Conservation (phyloP, 1,139 yeast species). For the Kodamaea anthophila region DNA sequence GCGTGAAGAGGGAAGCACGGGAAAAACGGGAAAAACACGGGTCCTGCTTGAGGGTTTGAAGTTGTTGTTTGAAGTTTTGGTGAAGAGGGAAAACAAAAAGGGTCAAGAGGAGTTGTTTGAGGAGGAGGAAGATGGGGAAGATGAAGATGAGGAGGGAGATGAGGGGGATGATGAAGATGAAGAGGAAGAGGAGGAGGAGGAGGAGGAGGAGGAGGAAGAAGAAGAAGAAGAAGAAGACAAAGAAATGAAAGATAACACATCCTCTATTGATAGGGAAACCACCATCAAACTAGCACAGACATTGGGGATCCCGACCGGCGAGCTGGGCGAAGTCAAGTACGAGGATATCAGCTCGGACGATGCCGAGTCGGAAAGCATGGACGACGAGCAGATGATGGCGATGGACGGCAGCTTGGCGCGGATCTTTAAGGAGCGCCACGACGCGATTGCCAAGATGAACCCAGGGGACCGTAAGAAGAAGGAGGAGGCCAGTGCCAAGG, state of each 20-base stretch:
- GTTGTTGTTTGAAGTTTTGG: constrained; percentile 37
- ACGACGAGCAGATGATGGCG: constrained; percentile 96
- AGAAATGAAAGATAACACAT: constrained; percentile 24
- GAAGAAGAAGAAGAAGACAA: constrained; percentile 22
- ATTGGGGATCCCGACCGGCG: constrained; percentile 55
- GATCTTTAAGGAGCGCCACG: constrained; percentile 77
- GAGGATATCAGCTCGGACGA: constrained; percentile 38
- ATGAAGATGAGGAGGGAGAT: constrained; percentile 23
- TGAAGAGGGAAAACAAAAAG: constrained; percentile 70
- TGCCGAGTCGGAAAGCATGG: constrained; percentile 77
- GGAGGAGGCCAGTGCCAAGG: constrained; percentile 71
- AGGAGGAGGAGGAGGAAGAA: constrained; percentile 22
- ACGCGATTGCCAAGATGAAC: constrained; percentile 43
- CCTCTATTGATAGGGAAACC: constrained; percentile 62
- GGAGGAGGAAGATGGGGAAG: constrained; percentile 46
- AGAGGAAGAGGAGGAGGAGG: constrained; percentile 20
- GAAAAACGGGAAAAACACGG: constrained; percentile 25
- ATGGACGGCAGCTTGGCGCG: constrained; percentile 79
- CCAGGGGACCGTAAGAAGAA: constrained; percentile 65
- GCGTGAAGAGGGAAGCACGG: constrained; percentile 18
- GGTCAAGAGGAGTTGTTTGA: constrained; percentile 80
- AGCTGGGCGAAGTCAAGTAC: constrained; percentile 40
- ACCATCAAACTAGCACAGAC: constrained; percentile 74
- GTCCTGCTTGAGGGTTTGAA: constrained; percentile 16
- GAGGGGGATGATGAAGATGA: constrained; percentile 17